Percentiles rank a stretch among this genome's conserved stretches.
Evolutionary conservation across 1,284 basidiomycete species (phyloP).

Genomic region (Peniophora sp.): DNA sequence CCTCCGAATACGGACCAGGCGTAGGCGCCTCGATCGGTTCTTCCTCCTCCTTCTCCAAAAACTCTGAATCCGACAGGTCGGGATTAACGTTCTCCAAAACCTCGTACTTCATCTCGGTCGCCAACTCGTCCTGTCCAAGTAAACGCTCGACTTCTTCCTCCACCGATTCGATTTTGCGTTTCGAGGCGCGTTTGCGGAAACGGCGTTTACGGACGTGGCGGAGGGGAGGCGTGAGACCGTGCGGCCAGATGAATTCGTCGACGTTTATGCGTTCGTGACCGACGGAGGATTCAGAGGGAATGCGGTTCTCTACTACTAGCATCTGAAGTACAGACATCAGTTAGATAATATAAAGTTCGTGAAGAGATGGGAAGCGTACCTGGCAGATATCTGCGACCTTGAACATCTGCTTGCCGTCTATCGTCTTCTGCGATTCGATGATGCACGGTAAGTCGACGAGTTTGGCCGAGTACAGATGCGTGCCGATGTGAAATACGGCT

Average conservation of each 20-base stretch:
- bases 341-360: constrained; percentile 1
- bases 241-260: constrained; percentile 96
- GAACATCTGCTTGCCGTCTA: constrained; percentile 96
- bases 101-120: constrained; percentile 74
- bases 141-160: constrained; percentile 95
- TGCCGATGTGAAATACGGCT: constrained; percentile 85
- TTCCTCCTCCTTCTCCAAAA: constrained; percentile 64
- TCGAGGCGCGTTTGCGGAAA: constrained; percentile 86
- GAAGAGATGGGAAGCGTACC: constrained; percentile 31
- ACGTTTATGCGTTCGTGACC: constrained; percentile 71
- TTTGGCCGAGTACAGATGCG: constrained; percentile 81
- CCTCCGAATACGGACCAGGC: constrained; percentile 54
- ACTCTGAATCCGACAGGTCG: constrained; percentile 82
- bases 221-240: constrained; percentile 93
- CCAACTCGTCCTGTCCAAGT: constrained; percentile 79
- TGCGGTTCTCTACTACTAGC: constrained; percentile 77
- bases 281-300: constrained; percentile 60
- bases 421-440: constrained; percentile 93
- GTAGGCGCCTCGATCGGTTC: constrained; percentile 54
- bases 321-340: constrained; percentile 42
- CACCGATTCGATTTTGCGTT: constrained; percentile 92
- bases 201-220: constrained; percentile 88
- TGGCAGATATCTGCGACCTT: constrained; percentile 98
- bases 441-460: constrained; percentile 95
- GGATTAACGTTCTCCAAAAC: constrained; percentile 81